Conservation (phyloP, 1,284 basidiomycete genomes). For the Peniophora sp. region DNA sequence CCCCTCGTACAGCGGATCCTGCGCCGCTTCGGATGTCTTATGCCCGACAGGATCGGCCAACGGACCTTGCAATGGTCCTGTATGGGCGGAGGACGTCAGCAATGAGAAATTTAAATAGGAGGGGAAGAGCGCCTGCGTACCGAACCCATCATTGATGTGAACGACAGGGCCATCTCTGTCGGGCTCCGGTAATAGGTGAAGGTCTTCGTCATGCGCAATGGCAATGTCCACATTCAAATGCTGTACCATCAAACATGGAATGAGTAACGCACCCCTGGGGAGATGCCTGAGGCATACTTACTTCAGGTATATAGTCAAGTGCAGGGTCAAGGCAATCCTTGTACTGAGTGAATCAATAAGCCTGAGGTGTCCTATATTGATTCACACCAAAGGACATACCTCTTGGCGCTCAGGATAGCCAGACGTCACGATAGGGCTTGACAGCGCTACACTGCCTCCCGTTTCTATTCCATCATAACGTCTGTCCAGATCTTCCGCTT, state of each 20-base stretch:
- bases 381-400: not conserved
- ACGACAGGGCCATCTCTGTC: not conserved
- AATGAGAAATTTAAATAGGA: no score
- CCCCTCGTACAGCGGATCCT: no score
- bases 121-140: no score
- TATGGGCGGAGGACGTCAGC: no score
- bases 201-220: conserved; percentile 1
- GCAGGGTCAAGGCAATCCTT: not conserved
- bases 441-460: not conserved
- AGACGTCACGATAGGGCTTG: not conserved
- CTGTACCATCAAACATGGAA: not conserved
- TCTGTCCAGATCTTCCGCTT: not conserved
- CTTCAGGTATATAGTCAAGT: not conserved
- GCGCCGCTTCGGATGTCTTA: no score
- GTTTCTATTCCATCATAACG: not conserved
- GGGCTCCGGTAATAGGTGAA: not conserved
- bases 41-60: no score
- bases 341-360: not conserved
- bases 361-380: not conserved
- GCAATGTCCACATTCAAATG: not conserved
- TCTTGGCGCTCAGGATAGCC: not conserved
- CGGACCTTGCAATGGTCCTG: no score
- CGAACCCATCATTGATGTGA: no score
- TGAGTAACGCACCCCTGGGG: no score
- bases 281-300: not conserved